Conservation (phyloP, 805 yeast species). For the Kregervanrija delftensis region DNA sequence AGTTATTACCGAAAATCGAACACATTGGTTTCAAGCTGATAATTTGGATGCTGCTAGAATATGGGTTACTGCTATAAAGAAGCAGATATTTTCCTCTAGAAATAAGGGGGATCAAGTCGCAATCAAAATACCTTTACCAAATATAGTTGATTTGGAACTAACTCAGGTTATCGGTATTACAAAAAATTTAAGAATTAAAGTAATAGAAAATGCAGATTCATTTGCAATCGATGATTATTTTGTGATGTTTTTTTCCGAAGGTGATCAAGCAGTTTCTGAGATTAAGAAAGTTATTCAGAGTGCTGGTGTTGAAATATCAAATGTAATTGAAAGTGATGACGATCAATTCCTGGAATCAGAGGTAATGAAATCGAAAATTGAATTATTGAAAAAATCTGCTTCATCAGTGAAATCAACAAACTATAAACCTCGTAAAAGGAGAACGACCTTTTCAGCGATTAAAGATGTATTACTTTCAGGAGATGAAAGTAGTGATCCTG, state of each 20-base stretch:
- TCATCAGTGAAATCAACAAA: constrained; percentile 20
- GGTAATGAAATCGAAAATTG: constrained; percentile 19
- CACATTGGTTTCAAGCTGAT: constrained; percentile 67
- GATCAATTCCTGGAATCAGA: constrained; percentile 18
- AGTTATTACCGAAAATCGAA: constrained; percentile 49
- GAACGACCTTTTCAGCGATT: not conserved
- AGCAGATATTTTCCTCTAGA: constrained; percentile 67
- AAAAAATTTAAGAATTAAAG: constrained; percentile 52
- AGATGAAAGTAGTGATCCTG: constrained; percentile 5
- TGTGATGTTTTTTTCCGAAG: constrained; percentile 57
- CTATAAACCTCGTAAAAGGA: constrained; percentile 5
- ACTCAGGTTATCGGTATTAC: constrained; percentile 50
- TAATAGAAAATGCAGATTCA: constrained; percentile 45
- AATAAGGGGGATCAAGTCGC: constrained; percentile 68
- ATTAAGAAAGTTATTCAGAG: constrained; percentile 35
- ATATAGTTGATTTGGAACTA: constrained; percentile 55
- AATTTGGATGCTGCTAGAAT: constrained; percentile 63
- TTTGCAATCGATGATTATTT: constrained; percentile 62
- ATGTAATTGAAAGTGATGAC: constrained; percentile 5
- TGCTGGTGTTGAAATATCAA: constrained; percentile 22
- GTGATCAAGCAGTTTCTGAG: constrained; percentile 34
- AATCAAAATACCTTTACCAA: constrained; percentile 67
- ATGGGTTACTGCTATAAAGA: constrained; percentile 73
- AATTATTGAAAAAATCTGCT: constrained; percentile 17
- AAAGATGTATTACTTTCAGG: constrained; percentile 7